A percentile compares a stretch with the other conserved stretches of the same genome.
These are phyloP conservation scores for Casuarina cunninghamiana DNA, from an alignment of 306 rosid genomes.

Conservation along the genomic window DNA sequence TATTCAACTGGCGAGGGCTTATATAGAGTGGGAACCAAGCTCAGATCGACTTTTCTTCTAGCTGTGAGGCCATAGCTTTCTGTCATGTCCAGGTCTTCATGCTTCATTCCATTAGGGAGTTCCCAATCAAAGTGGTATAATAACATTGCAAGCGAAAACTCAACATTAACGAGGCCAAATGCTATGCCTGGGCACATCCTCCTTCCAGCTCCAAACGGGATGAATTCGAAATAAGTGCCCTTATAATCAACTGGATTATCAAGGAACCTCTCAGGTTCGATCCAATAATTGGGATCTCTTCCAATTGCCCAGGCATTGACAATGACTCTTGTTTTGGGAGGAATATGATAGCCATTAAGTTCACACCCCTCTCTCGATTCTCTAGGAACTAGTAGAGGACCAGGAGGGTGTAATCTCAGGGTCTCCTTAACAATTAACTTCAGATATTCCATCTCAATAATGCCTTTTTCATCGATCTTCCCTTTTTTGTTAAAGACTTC, in stretches of 20 bases:
- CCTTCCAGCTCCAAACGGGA: conserved; percentile 40
- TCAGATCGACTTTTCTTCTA: conserved; percentile 23
- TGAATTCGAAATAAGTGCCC: conserved; percentile 23
- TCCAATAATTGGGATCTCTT: conserved; percentile 22
- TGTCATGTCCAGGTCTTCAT: conserved; percentile 34
- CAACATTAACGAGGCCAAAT: conserved; percentile 26
- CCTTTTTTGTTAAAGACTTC: conserved; percentile 23
- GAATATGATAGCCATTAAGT: conserved; percentile 6
- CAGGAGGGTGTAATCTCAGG: conserved; percentile 29
- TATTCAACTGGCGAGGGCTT: too few relatives aligned
- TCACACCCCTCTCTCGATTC: conserved; percentile 17
- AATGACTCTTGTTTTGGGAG: too few relatives aligned
- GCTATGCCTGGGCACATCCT: conserved; percentile 13
- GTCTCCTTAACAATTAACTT: conserved; percentile 32
- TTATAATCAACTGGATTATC: conserved; percentile 14
- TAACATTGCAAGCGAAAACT: conserved; percentile 26
- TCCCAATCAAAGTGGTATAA: conserved; percentile 45
- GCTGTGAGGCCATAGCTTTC: conserved; percentile 20
- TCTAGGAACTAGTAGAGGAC: conserved; percentile 31
- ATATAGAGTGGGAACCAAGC: conserved; percentile 20
- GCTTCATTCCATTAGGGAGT: conserved; percentile 19
- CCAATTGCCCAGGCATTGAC: too few relatives aligned
- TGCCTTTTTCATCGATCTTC: too few relatives aligned
- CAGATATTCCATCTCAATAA: conserved; percentile 1
- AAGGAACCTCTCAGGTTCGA: conserved; percentile 26